phyloP scores from a whole-genome alignment of 1,139 yeast species.

The Candida tetrigidarum region DNA sequence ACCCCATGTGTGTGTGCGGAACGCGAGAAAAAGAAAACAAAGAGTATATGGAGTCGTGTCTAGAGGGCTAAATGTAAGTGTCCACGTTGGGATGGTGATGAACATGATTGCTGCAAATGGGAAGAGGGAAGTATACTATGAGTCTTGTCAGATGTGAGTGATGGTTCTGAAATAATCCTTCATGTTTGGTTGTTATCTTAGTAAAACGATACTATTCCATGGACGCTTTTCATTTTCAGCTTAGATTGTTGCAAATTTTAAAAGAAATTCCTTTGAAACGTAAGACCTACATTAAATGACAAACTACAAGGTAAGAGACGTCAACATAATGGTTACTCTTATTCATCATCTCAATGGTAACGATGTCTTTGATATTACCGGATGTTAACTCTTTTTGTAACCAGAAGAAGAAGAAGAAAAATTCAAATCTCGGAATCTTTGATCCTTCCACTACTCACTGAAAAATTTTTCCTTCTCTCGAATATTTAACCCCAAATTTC shows the following conservation, averaged over 20 bases:
- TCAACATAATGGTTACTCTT: too few relatives aligned
- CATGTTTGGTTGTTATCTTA: too few relatives aligned
- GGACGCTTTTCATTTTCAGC: too few relatives aligned
- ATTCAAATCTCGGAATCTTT: background rate
- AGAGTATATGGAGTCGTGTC: background rate
- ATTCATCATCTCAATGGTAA: too few relatives aligned
- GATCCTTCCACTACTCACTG: background rate
- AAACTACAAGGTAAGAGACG: too few relatives aligned
- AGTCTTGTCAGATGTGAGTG: too few relatives aligned
- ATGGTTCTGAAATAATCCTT: too few relatives aligned
- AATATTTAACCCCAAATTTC: conserved; percentile 1
- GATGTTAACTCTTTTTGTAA: too few relatives aligned
- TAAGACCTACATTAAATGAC: background rate
- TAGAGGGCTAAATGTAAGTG: background rate
- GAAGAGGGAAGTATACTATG: too few relatives aligned
- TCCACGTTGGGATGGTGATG: background rate
- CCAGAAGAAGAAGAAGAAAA: background rate
- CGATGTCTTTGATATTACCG: background rate
- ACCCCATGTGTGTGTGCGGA: background rate
- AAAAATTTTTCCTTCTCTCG: conserved; percentile 6
- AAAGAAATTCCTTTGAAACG: background rate
- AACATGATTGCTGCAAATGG: background rate
- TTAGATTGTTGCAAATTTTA: background rate
- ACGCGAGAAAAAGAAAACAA: background rate
- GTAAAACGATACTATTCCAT: too few relatives aligned